Percentiles rank a stretch among this genome's conserved stretches.
Conservation (phyloP, 2,329 filamentous ascomycete genomes). For the Arthrobotrys iridis region DNA sequence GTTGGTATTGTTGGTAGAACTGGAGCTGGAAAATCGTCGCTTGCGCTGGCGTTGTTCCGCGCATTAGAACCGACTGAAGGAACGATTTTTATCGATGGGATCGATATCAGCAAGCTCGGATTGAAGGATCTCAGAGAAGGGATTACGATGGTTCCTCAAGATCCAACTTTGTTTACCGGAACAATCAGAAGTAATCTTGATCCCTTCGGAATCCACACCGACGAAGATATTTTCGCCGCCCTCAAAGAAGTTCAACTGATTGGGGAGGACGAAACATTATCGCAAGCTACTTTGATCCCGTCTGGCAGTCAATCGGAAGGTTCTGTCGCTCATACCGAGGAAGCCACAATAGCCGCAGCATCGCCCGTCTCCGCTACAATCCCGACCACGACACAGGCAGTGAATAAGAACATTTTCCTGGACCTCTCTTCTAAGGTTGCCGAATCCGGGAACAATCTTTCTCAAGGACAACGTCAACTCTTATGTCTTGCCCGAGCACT, state of each 20-base stretch:
- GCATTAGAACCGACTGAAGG: slow-evolving; percentile 90
- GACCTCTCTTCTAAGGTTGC: slow-evolving; percentile 84
- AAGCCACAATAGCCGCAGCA: slow-evolving; percentile 26
- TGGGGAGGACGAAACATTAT: slow-evolving; percentile 62
- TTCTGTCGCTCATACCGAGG: slow-evolving; percentile 58
- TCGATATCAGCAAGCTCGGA: slow-evolving; percentile 91
- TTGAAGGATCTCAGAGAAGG: slow-evolving; percentile 91
- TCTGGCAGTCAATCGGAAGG: slow-evolving; percentile 56
- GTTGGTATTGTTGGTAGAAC: slow-evolving; percentile 96
- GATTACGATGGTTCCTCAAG: slow-evolving; percentile 97
- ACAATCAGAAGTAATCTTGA: slow-evolving; percentile 93
- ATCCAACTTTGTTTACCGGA: slow-evolving; percentile 91
- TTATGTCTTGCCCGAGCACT: slow-evolving; percentile 92
- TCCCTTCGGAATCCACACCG: slow-evolving; percentile 86
- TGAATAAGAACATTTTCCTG: slow-evolving; percentile 92
- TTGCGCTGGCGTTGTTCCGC: slow-evolving; percentile 91
- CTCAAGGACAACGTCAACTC: slow-evolving; percentile 93
- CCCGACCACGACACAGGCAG: slow-evolving; percentile 64
- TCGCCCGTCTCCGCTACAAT: slow-evolving; percentile 52
- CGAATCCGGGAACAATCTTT: slow-evolving; percentile 92
- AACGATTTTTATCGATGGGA: slow-evolving; percentile 85
- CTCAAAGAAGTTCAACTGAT: slow-evolving; percentile 91
- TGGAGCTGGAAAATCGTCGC: slow-evolving; percentile 93
- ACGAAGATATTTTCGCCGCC: slow-evolving; percentile 88
- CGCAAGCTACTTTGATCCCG: slow-evolving; percentile 54